These are phyloP conservation scores for Chenopodium formosanum DNA, from an alignment of 148 eudicot genomes.

Conservation along the genomic window DNA sequence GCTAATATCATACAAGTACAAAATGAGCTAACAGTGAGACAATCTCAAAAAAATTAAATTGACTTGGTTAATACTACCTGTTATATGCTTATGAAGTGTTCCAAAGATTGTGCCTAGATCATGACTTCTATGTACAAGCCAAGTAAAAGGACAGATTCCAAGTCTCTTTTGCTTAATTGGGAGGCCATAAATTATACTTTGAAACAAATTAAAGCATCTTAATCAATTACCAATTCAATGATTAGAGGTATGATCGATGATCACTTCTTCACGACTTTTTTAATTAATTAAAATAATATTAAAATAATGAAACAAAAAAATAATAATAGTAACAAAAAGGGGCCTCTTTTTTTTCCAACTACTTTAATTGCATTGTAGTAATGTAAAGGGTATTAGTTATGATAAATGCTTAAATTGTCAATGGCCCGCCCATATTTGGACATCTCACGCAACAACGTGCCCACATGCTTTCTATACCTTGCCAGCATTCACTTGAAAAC, in stretches of 20 bases:
- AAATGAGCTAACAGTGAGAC: neutral
- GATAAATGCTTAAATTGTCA: constrained; percentile 10
- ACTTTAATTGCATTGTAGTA: constrained; percentile 3
- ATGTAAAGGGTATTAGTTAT: neutral
- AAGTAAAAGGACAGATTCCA: constrained; percentile 10
- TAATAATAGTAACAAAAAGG: constrained; percentile 4
- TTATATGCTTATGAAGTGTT: neutral
- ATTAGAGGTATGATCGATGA: constrained; percentile 21
- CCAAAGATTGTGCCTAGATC: neutral
- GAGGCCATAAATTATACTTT: constrained; percentile 13
- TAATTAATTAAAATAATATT: neutral
- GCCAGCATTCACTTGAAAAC: constrained; percentile 32
- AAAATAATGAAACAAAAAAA: neutral
- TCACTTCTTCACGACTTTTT: constrained; percentile 21
- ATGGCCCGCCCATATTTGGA: constrained; percentile 19
- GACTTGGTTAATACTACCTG: neutral
- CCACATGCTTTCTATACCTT: constrained; percentile 31
- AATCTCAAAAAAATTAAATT: neutral
- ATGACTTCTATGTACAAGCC: constrained; percentile 14
- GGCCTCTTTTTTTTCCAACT: constrained; percentile 5
- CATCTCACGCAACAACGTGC: constrained; percentile 36
- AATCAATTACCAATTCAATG: constrained; percentile 24
- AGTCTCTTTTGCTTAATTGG: constrained; percentile 16
- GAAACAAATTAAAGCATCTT: constrained; percentile 6
- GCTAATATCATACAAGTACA: neutral